Evolutionary conservation across 2,329 filamentous ascomycete genomes (phyloP), one percentile per base, ranked within the genome.

Genomic region (Fusarium graminum): DNA sequence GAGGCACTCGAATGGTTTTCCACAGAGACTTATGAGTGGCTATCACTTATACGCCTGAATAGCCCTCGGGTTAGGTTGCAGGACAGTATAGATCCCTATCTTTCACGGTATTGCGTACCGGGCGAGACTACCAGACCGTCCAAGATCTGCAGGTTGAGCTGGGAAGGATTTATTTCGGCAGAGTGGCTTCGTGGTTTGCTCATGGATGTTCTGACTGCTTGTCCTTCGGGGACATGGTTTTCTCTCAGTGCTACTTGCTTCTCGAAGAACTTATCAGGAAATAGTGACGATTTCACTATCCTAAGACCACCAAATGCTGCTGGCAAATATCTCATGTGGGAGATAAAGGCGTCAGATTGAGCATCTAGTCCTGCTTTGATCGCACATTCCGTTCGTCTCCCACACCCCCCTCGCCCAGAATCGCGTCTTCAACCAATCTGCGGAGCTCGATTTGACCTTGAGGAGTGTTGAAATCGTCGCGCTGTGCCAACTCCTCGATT

Each of bases 401-500:
- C 5, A 88, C 77, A 26, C 84, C 86, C 25, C 84, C 86, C 52
- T 92, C 84, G 2, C 88, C 92, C 25, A 85, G 80, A 17, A 99
- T 82, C 4, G 92, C 93, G 72, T 97, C 93, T 67, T 90, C 86
- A 7, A 99, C 88, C 61, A 99, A 80, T 68, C 87, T 85, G 61
- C 93, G 86, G 72, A 99, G 79, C 74, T 94, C 88, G 22, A 85
- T 86, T 78, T 99, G 95, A 6, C 91, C 92, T 60, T 90, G 88
- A 52, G 92, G 89, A 7, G 88, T 90, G 71, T 94, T 84, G 72
- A 97, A 97, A 74, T 98, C 93, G 25, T 91, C 89, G 39, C 93
- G 85, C 34, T 90, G 85, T 3, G 95, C 94, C 60, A 99, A 80
- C 78, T 97, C 91, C 73, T 98, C 93, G 74, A 99, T 98, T 52